Percentiles rank a stretch among this genome's conserved stretches.
Evolutionary conservation across 306 rosid species (phyloP).

Genomic region (Glycyrrhiza uralensis): DNA sequence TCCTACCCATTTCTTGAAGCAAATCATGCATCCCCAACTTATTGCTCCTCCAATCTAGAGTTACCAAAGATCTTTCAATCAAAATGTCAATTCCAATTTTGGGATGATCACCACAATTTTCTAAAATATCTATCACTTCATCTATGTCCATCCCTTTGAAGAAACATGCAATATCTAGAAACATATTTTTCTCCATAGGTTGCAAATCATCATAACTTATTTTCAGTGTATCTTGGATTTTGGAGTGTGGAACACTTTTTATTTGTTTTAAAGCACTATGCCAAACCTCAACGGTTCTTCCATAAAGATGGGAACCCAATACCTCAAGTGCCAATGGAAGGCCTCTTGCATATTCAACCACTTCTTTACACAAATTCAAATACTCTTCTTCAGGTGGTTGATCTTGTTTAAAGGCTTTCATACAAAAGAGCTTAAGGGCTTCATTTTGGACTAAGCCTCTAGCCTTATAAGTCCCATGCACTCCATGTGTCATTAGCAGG

Average conservation of each 20-base stretch:
- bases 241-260: background rate
- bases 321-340: conserved; percentile 42
- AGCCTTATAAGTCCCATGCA: background rate
- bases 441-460: background rate
- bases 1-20: conserved; percentile 39
- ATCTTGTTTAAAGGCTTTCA: conserved; percentile 30
- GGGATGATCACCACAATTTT: conserved; percentile 26
- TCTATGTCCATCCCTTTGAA: conserved; percentile 34
- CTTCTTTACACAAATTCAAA: conserved; percentile 17
- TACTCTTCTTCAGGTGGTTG: conserved; percentile 25
- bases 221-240: conserved; percentile 16
- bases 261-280: conserved; percentile 22
- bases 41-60: background rate
- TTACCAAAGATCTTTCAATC: conserved; percentile 38
- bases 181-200: conserved; percentile 21
- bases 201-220: conserved; percentile 36
- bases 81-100: conserved; percentile 30
- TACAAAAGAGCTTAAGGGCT: conserved; percentile 27
- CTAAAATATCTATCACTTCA: conserved; percentile 17
- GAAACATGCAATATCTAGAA: conserved; percentile 41
- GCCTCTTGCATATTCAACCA: conserved; percentile 21
- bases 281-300: conserved; percentile 29
- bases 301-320: conserved; percentile 26
- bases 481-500: conserved; percentile 21
- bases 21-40: conserved; percentile 37